phyloP scores from a whole-genome alignment of 306 rosid species.

The Canavalia ensiformis region DNA sequence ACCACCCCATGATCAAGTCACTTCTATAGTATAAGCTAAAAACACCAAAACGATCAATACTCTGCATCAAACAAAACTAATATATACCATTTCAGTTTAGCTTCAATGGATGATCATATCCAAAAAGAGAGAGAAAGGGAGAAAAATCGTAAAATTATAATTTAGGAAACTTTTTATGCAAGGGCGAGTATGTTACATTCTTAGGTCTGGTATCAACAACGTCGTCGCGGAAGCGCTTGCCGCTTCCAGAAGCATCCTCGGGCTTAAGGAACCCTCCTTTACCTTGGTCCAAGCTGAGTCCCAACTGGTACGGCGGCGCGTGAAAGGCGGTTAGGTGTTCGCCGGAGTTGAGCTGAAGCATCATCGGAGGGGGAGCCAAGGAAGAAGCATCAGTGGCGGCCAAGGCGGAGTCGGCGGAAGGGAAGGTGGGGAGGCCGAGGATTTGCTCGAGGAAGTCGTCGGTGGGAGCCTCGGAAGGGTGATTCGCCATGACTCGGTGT shows the following conservation, averaged over 20 bases:
- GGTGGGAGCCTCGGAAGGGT: conserved; percentile 73
- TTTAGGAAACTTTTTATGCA: neutral
- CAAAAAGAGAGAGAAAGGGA: neutral
- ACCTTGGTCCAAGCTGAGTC: conserved; percentile 91
- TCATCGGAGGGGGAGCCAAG: conserved; percentile 51
- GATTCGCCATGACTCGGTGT: conserved; percentile 72
- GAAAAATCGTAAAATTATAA: neutral
- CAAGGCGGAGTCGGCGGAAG: conserved; percentile 67
- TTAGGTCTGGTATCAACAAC: conserved; percentile 73
- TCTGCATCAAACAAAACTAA: too few species aligned
- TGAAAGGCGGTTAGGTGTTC: conserved; percentile 59
- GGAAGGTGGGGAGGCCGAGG: conserved; percentile 78
- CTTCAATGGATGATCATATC: neutral
- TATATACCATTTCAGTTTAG: conserved; percentile 1
- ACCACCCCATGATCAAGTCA: too few species aligned
- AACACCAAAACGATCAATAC: too few species aligned
- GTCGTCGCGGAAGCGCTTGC: conserved; percentile 81
- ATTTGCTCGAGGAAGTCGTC: conserved; percentile 96
- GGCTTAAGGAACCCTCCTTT: conserved; percentile 74
- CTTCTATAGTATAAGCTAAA: too few species aligned
- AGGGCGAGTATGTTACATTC: conserved; percentile 64
- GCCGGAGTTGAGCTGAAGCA: conserved; percentile 87
- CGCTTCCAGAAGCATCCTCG: conserved; percentile 92
- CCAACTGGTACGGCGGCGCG: conserved; percentile 77
- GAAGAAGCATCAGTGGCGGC: conserved; percentile 56